Base-by-base conservation (phyloP, 768 basidiomycete species). In the Jaapia argillacea region DNA sequence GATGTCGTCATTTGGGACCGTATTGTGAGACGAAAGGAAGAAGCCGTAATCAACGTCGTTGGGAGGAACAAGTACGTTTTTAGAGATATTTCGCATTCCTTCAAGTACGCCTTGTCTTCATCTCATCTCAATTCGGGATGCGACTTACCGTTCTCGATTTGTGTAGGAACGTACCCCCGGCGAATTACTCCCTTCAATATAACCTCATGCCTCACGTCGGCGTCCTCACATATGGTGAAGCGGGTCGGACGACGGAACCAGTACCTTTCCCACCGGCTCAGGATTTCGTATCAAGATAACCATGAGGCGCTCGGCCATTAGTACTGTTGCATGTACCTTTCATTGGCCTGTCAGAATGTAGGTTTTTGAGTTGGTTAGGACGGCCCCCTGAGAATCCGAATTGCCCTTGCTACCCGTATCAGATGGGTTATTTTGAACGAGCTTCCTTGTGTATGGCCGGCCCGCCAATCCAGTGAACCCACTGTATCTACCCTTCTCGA, bases 161-260 rank as follows among this genome's bases (percentile, higher is more conserved):
- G 20, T 38, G n/a, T 53, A 90, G 88, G 56, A 72, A 79, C 54
- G 72, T 74, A 24, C 64, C 72, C 12, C 68, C 82, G 13, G 79
- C 82, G 4, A 66, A 76, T 46, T 92, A 86, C 58, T 66, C 74
- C 1, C 70, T 94, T 22, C 85, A 83, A 54, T 94, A 92, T 63
- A 90, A 92, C 55, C 56, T 90, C 24, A 92, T 93, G 88, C 91
- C 91, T 5, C 81, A 84, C 55, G 85, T 93, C 16, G 91, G 91
- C 16, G 51, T 79, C 36, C 70, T 92, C 39, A 80, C 74, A 2
- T 84, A 82, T 41, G 90, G 88, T 21, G 83, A 87, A 58, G 87
- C 79, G 12, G 68, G 68, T 38, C 66, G 69, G 38, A 72, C 68
- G 27, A 47, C 46, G 16, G 53, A 60, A 45, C 58, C 65, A 21